Evolutionary conservation across 2,329 filamentous ascomycete genomes (phyloP), one percentile per base, ranked within the genome.

Genomic region (Xylariaceae sp.): DNA sequence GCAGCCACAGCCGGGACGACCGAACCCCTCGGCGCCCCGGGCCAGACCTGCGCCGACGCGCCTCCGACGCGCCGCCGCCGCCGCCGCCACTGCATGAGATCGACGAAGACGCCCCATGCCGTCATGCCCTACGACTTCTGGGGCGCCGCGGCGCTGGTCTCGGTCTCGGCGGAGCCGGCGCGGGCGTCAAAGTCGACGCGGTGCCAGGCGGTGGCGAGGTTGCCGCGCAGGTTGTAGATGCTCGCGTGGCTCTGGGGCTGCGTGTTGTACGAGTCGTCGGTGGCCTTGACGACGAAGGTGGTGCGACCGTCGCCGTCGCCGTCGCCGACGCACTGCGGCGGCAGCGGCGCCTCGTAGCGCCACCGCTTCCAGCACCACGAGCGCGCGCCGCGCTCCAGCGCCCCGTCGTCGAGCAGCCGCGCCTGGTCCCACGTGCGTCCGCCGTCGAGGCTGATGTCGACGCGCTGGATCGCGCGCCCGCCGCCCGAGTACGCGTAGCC

Each of bases 401-500:
- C 43, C 16, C 44, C 47, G 45, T 76, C 71, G 33, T 72, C 65
- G 2, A 78, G 52, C 16, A 82, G 63, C 33, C 65, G 56, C 6
- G 79, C 80, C 47, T 82, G 76, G 34, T 72, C 67, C 79, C 79
- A 83, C 2, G 68, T 74, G 35, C 60, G 62, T 24, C 79, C 79
- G 16, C 71, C 73, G 48, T 84, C 78, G 19, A 77, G 59, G 37
- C 71, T 77, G 19, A 83, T 61, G 43, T 84, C 80, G 3, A 84
- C 78, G n/a, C 79, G 72, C 29, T 78, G 67, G 41, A 83, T 77
- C 50, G 67, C 67, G 19, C 75, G 68, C 2, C 80, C 80, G 28
- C 79, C 80, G 18, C 80, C 80, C 1, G 76, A 78, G 49, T 79
- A 81, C 2, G 80, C 80, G 51, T 81, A 84, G 1, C 80, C 80